A percentile compares a stretch with the other conserved stretches of the same genome.
phyloP scores from a whole-genome alignment of 768 basidiomycete species.

The Tephrocybe rancida region DNA sequence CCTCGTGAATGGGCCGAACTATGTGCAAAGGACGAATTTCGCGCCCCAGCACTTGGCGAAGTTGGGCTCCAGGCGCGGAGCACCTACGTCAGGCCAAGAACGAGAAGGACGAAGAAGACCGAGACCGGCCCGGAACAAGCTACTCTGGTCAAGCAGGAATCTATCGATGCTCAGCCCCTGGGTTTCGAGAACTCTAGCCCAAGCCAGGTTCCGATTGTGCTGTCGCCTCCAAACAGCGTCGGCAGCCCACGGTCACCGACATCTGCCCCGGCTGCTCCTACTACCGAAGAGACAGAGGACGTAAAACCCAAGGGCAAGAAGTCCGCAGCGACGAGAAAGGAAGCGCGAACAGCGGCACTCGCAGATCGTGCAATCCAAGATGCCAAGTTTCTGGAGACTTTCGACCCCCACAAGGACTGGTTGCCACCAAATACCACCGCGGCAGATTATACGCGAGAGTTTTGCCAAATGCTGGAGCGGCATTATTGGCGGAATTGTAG shows the following conservation, averaged over 20 bases:
- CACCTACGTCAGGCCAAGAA: slow-evolving; percentile 32
- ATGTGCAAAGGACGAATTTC: slow-evolving; percentile 69
- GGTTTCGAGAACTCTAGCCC: slow-evolving; percentile 24
- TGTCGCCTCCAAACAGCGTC: slow-evolving; percentile 45
- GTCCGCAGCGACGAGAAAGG: slow-evolving; percentile 41
- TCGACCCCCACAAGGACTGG: slow-evolving; percentile 78
- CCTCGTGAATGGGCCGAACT: slow-evolving; percentile 88
- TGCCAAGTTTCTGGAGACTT: slow-evolving; percentile 63
- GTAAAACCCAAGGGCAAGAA: slow-evolving; percentile 33
- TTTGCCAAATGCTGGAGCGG: slow-evolving; percentile 85
- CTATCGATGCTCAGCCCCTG: slow-evolving; percentile 32
- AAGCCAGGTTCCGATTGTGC: slow-evolving; percentile 18
- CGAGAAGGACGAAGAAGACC: slow-evolving; percentile 44
- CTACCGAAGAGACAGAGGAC: slow-evolving; percentile 16
- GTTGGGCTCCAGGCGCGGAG: slow-evolving; percentile 55
- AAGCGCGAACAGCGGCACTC: slow-evolving; percentile 51
- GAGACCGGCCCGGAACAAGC: slow-evolving; percentile 42
- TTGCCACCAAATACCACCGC: slow-evolving; percentile 72
- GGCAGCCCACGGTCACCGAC: slow-evolving; percentile 30
- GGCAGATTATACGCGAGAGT: slow-evolving; percentile 85
- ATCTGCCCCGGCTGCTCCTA: slow-evolving; percentile 21
- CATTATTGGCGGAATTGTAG: slow-evolving; percentile 93
- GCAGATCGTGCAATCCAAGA: slow-evolving; percentile 50
- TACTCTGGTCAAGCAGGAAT: slow-evolving; percentile 51
- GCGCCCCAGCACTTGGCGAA: slow-evolving; percentile 73